Evolutionary conservation across 257 asterid genomes (phyloP), one percentile per base, ranked within the genome.

Genomic region (Penstemon davidsonii): DNA sequence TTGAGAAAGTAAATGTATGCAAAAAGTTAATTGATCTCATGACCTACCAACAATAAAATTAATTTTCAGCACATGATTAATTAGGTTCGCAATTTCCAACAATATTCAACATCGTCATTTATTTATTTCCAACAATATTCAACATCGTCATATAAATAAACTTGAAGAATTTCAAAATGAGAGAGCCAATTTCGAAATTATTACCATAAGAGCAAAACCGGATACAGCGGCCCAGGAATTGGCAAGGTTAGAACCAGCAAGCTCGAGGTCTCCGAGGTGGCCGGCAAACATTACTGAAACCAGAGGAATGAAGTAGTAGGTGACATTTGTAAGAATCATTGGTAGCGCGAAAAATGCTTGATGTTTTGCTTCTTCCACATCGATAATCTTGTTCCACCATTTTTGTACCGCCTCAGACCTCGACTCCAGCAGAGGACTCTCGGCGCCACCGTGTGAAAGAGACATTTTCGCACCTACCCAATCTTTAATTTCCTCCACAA

Each of bases 261-360:
- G 88, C 38, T 84, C 79, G 73, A 84, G 87, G 0, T 89, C 72
- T 3, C 96, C 97, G 62, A 87, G 81, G 76, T 91, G 95, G 67
- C 98, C 96, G 60, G 87, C 94, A 63, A 84, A 91, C 98, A 91
- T 89, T 25, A 91, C 95, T 1, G 98, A 87, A 49, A 82, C 82
- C 1, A 87, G 69, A 42, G 88, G 91, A 61, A 89, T 83, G 42
- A 78, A 81, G 44, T 80, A 82, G 46, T 82, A 83, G 7, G 84
- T 59, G 25, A 76, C 79, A 59, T 79, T 84, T 0, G 91, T 85
- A 4, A 87, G 62, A 11, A 86, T 81, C 92, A 87, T 78, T 0
- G 96, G 96, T 13, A 84, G 46, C 0, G 92, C 80, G 59, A 91
- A 85, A 11, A 80, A 10, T 4, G 73, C 53, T 79, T 91, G 98